These are phyloP conservation scores for Metschnikowia continentalis DNA, from an alignment of 805 yeast species.

Conservation along the genomic window DNA sequence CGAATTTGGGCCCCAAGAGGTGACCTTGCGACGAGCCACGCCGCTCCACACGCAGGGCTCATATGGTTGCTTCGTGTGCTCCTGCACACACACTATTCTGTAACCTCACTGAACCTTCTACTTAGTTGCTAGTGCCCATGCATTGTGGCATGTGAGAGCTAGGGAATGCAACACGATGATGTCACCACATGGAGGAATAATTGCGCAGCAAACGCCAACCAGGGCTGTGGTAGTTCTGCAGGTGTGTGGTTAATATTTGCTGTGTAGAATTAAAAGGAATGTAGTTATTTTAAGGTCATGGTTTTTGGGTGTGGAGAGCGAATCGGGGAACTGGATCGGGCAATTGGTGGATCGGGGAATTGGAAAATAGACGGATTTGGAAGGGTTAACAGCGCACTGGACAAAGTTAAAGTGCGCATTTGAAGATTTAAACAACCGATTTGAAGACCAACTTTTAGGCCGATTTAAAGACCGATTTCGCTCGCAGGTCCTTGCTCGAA, in stretches of 20 bases:
- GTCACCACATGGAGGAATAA: neutral
- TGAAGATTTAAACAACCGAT: too few species aligned
- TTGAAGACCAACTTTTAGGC: too few species aligned
- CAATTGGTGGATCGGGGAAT: too few species aligned
- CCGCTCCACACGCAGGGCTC: neutral
- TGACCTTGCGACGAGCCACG: neutral
- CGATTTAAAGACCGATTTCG: too few species aligned
- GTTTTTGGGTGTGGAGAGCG: too few species aligned
- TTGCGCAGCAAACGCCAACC: neutral
- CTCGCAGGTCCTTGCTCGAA: too few species aligned
- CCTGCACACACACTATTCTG: neutral
- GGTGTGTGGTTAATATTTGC: neutral
- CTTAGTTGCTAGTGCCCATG: neutral
- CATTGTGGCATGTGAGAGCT: neutral
- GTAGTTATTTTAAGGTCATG: too few species aligned
- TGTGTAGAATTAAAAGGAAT: too few species aligned
- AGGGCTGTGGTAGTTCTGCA: neutral
- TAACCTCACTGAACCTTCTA: conserved; percentile 2
- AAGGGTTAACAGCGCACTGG: too few species aligned
- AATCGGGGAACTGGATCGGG: too few species aligned
- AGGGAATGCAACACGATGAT: neutral
- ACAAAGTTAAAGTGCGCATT: too few species aligned
- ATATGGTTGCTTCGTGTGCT: conserved; percentile 5
- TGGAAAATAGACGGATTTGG: too few species aligned
- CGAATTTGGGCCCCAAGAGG: conserved; percentile 1